Base-by-base conservation (phyloP, 768 basidiomycete genomes). In the Strobilomyces echinocephalus region DNA sequence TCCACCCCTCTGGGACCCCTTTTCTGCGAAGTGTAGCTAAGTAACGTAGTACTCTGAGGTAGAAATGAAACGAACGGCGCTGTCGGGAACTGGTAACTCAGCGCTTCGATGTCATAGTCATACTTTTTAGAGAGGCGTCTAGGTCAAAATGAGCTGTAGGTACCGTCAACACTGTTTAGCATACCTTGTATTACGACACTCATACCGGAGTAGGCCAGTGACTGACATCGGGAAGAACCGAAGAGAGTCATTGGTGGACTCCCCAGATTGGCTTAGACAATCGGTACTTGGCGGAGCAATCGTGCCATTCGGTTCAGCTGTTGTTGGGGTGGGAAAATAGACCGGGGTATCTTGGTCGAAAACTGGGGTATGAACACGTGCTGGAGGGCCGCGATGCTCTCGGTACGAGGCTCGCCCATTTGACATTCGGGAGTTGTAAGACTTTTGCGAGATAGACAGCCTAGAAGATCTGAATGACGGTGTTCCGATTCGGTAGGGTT, bases 1-100 rank as follows among this genome's bases (percentile, higher is more conserved):
- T 63, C 85, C 85, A 86, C 0, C 73, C 77, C 4, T 18, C 8
- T 0, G 69, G 71, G 2, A 55, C 20, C 0, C 24, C 40, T 0
- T 28, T 45, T 40, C 67, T 68, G 45, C 12, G 44, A 43, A 50
- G 1, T 1, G 2, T 28, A 20, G 8, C 51, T 43, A n/a, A 36
- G 21, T 0, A 3, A 24, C 6, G 11, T n/a, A 36, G 28, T 28
- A n/a, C n/a, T 41, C 14, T 2, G 36, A 55, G 4, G 5, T 1
- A 21, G 33, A 4, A 24, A 50, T 14, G 24, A 43, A 50, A 67
- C 64, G 53, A 52, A 66, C 64, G 44, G 55, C 2, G 52, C 58
- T 42, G 54, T 50, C 1, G 58, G 58, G 21, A 61, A 69, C 44
- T 50, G 42, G 31, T 60, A 57, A 1, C 5, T 11, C 63, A 68